Base-by-base conservation (phyloP, 768 basidiomycete genomes). In the Kwoniella dejecticola region DNA sequence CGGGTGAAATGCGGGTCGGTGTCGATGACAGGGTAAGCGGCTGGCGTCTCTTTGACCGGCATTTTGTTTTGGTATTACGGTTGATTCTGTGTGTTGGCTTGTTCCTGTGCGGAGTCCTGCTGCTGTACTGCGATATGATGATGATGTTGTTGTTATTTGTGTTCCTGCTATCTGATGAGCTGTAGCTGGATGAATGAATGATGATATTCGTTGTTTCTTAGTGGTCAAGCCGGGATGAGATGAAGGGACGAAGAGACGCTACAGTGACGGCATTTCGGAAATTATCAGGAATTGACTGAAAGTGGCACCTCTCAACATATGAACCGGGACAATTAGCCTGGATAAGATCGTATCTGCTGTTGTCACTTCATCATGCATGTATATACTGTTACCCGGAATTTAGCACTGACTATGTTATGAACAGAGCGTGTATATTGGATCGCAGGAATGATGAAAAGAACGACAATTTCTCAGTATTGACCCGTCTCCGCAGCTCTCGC, bases 21-120 rank as follows among this genome's bases (percentile, higher is more conserved):
- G 80, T 97, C 95, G 81, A 98, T 89, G 80, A 95, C 87, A 48
- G 93, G 93, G 81, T 86, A 95, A 24, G 87, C 86, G 40, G 88
- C 72, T 19, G 68, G 50, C 42, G 70, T 62, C 56, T 74, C 60
- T 68, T 78, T 76, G 62, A 71, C 53, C 27, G 71, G 76, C 76
- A 75, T 75, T 31, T 48, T 24, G 15, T 33, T 15, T 10, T 31
- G 27, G n/a, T 50, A 27, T 50, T n/a, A 24, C 11, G 15, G 48
- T 30, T 30, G 48, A 15, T n/a, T 30, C 15, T 50, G 17, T 50
- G n/a, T 30, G 29, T 48, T 38, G 8, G 8, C 36, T 23, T 10
- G 15, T 26, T 48, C 15, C 44, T 11, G 15, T 23, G 26, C 6
- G 24, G 23, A 26, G 11, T 48, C 8, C 4, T 17, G 21, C 24